Evolutionary conservation across 169 alveolate genomes (phyloP).

Genomic region (Plasmodium knowlesi): DNA sequence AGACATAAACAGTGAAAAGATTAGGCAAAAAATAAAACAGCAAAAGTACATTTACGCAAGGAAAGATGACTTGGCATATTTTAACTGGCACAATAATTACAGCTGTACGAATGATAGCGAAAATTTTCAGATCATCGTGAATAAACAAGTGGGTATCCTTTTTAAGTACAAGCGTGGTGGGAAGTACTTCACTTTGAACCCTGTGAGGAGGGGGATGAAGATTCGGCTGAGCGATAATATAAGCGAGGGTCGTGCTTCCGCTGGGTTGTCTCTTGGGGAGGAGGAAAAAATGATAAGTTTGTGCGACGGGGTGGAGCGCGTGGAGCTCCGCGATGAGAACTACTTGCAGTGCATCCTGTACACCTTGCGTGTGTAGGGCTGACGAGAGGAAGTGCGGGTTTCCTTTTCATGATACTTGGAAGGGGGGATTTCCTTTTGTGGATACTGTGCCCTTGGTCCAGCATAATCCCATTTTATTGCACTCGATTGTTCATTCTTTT

Average conservation of each 20-base stretch:
- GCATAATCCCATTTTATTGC: neutral
- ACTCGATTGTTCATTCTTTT: neutral
- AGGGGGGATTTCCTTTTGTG: neutral
- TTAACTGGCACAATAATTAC: conserved; percentile 67
- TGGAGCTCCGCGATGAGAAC: conserved; percentile 28
- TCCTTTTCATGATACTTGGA: neutral
- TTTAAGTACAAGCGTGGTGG: conserved; percentile 35
- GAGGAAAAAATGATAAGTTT: conserved; percentile 17
- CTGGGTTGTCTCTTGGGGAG: neutral
- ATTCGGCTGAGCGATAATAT: conserved; percentile 53
- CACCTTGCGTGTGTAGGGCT: conserved; percentile 3
- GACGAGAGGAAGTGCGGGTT: neutral
- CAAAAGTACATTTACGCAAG: conserved; percentile 61
- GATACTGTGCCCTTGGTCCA: neutral
- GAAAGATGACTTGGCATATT: conserved; percentile 54
- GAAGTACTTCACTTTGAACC: conserved; percentile 37
- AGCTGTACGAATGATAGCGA: conserved; percentile 53
- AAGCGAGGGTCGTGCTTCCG: neutral
- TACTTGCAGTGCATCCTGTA: conserved; percentile 62
- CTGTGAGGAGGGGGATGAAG: conserved; percentile 1
- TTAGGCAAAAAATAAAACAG: conserved; percentile 36
- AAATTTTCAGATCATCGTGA: conserved; percentile 41
- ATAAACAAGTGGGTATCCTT: conserved; percentile 51
- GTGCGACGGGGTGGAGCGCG: conserved; percentile 16
- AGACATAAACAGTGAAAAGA: conserved; percentile 29